Conservation (phyloP, 2,329 filamentous ascomycete genomes). For the Colletotrichum orchidophilum region DNA sequence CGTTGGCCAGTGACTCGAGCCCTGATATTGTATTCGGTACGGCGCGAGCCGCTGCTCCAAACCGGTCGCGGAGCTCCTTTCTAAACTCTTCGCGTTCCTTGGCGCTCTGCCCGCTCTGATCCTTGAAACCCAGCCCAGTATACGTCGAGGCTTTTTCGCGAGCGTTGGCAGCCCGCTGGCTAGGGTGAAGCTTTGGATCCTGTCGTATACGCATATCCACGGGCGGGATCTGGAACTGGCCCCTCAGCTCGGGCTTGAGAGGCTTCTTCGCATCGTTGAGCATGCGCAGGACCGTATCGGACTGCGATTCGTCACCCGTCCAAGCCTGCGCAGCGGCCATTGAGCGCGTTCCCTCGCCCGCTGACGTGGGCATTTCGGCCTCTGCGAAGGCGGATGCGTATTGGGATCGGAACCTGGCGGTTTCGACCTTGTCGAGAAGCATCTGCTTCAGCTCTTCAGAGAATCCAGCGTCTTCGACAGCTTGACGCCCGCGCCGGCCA, state of each 20-base stretch:
- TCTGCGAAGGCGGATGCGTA: slow-evolving; percentile 59
- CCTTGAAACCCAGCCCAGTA: slow-evolving; percentile 57
- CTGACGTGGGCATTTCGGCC: slow-evolving; percentile 61
- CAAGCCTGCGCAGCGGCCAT: slow-evolving; percentile 76
- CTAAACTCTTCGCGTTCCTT: slow-evolving; percentile 78
- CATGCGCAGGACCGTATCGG: slow-evolving; percentile 86
- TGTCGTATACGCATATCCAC: slow-evolving; percentile 63
- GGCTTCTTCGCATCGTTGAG: slow-evolving; percentile 81
- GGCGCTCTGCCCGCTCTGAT: slow-evolving; percentile 65
- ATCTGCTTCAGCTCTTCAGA: slow-evolving; percentile 69
- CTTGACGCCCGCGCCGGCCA: slow-evolving; percentile 66
- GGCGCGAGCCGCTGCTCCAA: slow-evolving; percentile 75
- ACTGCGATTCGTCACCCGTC: slow-evolving; percentile 78
- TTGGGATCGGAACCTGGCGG: slow-evolving; percentile 63
- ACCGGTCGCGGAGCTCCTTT: slow-evolving; percentile 82
- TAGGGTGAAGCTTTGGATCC: slow-evolving; percentile 49
- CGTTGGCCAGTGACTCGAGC: slow-evolving; percentile 84
- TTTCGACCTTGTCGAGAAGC: slow-evolving; percentile 65
- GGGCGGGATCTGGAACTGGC: slow-evolving; percentile 54
- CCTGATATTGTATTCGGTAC: slow-evolving; percentile 83
- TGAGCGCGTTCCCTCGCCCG: slow-evolving; percentile 73
- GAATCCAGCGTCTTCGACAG: slow-evolving; percentile 71
- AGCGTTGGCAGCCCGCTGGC: slow-evolving; percentile 61
- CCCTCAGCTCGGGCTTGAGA: slow-evolving; percentile 60
- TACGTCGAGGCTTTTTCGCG: slow-evolving; percentile 67